These are phyloP conservation scores for Rhizopogon rudus DNA, from an alignment of 768 basidiomycete species.

Conservation along the genomic window DNA sequence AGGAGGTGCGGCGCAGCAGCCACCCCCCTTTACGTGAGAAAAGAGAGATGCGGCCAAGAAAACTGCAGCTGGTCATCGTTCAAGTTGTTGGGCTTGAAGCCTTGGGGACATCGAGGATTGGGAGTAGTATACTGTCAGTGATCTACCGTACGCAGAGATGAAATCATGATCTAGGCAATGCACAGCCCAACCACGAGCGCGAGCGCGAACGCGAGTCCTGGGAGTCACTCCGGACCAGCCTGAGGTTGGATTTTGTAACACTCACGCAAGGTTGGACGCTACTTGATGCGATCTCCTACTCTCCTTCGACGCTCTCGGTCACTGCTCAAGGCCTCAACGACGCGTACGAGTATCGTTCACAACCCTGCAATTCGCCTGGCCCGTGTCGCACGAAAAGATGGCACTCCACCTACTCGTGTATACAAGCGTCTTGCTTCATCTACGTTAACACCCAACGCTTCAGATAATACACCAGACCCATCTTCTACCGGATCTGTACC, in stretches of 20 bases:
- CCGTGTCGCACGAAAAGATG: slow-evolving; percentile 23
- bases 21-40: background rate
- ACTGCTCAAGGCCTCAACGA: slow-evolving; percentile 21
- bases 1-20: background rate
- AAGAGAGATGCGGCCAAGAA: background rate
- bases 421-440: slow-evolving; percentile 7
- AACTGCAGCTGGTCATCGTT: too few relatives aligned
- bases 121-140: too few relatives aligned
- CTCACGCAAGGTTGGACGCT: too few relatives aligned
- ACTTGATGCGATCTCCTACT: slow-evolving; percentile 31
- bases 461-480: background rate
- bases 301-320: slow-evolving; percentile 30
- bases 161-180: too few relatives aligned
- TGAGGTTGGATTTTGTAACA: too few relatives aligned
- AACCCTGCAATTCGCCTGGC: slow-evolving; percentile 11
- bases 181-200: too few relatives aligned
- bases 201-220: too few relatives aligned
- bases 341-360: slow-evolving; percentile 19
- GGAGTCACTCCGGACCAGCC: too few relatives aligned
- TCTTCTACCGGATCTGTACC: background rate
- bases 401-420: slow-evolving; percentile 4
- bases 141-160: too few relatives aligned
- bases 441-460: background rate
- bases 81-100: too few relatives aligned
- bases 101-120: too few relatives aligned